Evolutionary conservation across 2,329 filamentous ascomycete genomes (phyloP).

Genomic region (Beauveria varroae): DNA sequence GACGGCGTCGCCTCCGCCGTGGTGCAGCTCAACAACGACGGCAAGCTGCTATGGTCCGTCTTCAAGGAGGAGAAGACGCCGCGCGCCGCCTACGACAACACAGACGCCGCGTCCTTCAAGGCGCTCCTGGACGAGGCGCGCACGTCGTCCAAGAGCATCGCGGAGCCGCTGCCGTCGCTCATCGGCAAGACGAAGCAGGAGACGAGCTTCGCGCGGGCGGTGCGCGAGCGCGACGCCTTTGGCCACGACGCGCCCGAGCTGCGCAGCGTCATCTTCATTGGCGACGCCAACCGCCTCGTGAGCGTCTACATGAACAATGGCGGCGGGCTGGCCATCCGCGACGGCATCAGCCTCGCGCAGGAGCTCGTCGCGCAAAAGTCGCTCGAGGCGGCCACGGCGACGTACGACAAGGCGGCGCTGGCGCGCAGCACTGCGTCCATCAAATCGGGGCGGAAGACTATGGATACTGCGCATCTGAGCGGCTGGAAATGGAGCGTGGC

Average conservation of each 20-base stretch:
- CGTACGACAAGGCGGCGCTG: conserved; percentile 26
- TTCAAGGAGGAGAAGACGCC: conserved; percentile 20
- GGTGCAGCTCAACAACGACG: conserved; percentile 30
- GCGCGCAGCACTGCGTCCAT: conserved; percentile 22
- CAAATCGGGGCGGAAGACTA: conserved; percentile 14
- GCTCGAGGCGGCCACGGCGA: conserved; percentile 21
- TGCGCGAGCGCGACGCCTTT: conserved; percentile 35
- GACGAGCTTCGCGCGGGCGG: conserved; percentile 28
- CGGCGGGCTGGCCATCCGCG: conserved; percentile 35
- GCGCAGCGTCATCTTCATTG: conserved; percentile 31
- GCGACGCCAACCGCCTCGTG: conserved; percentile 38
- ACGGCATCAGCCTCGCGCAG: conserved; percentile 33
- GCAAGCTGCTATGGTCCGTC: conserved; percentile 29
- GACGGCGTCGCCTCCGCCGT: conserved; percentile 30
- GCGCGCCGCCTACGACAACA: conserved; percentile 10
- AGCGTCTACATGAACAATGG: conserved; percentile 38
- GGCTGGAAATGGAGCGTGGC: conserved; percentile 12
- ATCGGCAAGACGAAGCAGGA: conserved; percentile 27
- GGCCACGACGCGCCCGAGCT: conserved; percentile 17
- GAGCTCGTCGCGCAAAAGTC: conserved; percentile 21
- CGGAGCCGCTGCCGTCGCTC: conserved; percentile 28
- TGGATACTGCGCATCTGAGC: conserved; percentile 9
- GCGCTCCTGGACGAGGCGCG: conserved; percentile 23
- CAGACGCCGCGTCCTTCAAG: conserved; percentile 15
- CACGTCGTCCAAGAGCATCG: conserved; percentile 24